Conservation (phyloP, 2,329 filamentous ascomycete species). For the Endothia cerciana region DNA sequence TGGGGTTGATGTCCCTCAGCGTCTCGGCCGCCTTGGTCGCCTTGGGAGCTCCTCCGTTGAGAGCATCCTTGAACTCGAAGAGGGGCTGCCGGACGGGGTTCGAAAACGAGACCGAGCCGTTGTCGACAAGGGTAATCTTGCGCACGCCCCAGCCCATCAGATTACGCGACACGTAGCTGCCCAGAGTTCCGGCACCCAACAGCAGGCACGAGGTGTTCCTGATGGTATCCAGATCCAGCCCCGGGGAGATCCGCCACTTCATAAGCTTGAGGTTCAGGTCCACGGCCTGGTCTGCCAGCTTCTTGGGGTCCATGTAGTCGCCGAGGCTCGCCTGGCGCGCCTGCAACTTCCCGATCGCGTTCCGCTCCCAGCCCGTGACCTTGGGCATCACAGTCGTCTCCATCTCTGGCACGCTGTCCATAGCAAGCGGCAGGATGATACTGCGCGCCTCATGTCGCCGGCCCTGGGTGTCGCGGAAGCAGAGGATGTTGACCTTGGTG, state of each 20-base stretch:
- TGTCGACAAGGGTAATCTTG: slow-evolving; percentile 95
- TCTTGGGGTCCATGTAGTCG: slow-evolving; percentile 89
- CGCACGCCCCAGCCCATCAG: slow-evolving; percentile 94
- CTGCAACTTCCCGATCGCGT: slow-evolving; percentile 74
- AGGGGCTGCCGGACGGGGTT: slow-evolving; percentile 95
- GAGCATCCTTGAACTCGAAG: slow-evolving; percentile 87
- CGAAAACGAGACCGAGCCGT: slow-evolving; percentile 89
- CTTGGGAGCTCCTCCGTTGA: slow-evolving; percentile 82
- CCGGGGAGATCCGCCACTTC: slow-evolving; percentile 96
- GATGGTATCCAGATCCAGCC: slow-evolving; percentile 83
- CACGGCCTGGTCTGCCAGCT: slow-evolving; percentile 89
- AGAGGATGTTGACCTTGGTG: slow-evolving; percentile 78
- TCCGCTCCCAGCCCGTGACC: slow-evolving; percentile 93
- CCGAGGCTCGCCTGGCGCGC: slow-evolving; percentile 80
- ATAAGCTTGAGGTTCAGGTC: slow-evolving; percentile 97
- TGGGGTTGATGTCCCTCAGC: slow-evolving; percentile 85
- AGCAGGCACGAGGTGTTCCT: slow-evolving; percentile 89
- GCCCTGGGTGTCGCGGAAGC: slow-evolving; percentile 83
- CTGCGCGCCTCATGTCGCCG: slow-evolving; percentile 81
- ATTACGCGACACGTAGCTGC: slow-evolving; percentile 90
- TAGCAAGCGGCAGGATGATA: slow-evolving; percentile 71
- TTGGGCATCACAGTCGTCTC: slow-evolving; percentile 71
- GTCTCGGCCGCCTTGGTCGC: slow-evolving; percentile 80
- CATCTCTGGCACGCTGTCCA: slow-evolving; percentile 51
- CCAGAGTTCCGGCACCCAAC: slow-evolving; percentile 89